Conservation (phyloP, 208 protist genomes). For the Leishmania guyanensis region DNA sequence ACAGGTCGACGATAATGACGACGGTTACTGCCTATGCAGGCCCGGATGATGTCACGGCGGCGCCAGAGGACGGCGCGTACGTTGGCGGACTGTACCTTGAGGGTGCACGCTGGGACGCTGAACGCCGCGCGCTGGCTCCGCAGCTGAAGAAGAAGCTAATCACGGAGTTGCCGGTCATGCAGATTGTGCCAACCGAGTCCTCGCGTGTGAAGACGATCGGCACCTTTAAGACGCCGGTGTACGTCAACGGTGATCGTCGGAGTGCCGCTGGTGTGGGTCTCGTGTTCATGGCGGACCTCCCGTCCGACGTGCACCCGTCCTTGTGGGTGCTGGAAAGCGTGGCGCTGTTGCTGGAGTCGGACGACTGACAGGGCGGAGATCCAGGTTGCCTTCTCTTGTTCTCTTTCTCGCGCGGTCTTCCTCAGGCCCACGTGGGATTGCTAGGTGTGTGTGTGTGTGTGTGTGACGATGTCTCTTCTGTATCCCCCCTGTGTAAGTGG, state of each 20-base stretch:
- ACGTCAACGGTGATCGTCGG: constrained; percentile 96
- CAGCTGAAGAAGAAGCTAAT: constrained; percentile 97
- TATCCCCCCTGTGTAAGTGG: background rate
- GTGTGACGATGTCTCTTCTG: constrained; percentile 10
- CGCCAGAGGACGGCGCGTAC: constrained; percentile 96
- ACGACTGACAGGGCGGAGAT: constrained; percentile 53
- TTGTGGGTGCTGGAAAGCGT: constrained; percentile 98
- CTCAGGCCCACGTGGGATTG: background rate
- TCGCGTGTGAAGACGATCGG: constrained; percentile 94
- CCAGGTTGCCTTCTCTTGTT: background rate
- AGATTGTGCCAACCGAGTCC: constrained; percentile 97
- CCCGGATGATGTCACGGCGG: constrained; percentile 71
- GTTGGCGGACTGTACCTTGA: constrained; percentile 97
- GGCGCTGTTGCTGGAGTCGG: constrained; percentile 94
- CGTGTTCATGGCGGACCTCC: constrained; percentile 98
- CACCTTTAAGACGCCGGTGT: constrained; percentile 98
- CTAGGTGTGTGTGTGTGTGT: background rate
- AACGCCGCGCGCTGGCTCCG: constrained; percentile 70
- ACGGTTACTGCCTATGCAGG: constrained; percentile 88
- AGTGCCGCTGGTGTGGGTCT: constrained; percentile 98
- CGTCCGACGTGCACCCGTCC: constrained; percentile 91
- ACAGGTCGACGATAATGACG: constrained; percentile 96
- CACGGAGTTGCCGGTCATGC: constrained; percentile 96
- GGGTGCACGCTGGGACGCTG: constrained; percentile 96
- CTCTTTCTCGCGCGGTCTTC: background rate